Conservation (phyloP, 345 rosid genomes). For the Eucalyptus regnans region DNA sequence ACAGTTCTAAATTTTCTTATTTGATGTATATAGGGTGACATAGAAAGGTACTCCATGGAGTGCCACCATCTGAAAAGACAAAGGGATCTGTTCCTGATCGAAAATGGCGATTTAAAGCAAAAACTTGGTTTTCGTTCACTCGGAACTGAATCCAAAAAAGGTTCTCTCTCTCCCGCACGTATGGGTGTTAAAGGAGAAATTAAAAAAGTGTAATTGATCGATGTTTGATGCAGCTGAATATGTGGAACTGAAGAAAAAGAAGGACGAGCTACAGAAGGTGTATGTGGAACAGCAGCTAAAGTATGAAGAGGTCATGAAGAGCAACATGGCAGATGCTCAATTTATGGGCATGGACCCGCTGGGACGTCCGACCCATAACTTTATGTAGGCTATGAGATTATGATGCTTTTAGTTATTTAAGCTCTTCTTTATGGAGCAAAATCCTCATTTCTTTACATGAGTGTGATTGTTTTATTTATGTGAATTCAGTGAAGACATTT, state of each 20-base stretch:
- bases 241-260: neutral
- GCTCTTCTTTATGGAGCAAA: neutral
- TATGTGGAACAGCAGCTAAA: neutral
- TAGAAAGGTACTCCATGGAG: neutral
- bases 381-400: neutral
- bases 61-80: neutral
- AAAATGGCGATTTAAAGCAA: neutral
- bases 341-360: neutral
- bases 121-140: neutral
- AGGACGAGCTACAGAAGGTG: neutral
- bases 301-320: neutral
- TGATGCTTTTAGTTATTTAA: neutral
- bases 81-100: neutral
- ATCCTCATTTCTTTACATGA: neutral
- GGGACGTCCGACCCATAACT: neutral
- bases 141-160: neutral
- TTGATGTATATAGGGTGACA: neutral
- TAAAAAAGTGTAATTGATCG: neutral
- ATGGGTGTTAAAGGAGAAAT: neutral
- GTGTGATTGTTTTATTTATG: neutral
- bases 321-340: neutral
- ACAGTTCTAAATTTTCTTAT: neutral
- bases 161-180: neutral
- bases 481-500: neutral
- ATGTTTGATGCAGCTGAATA: neutral